A percentile compares a stretch with the other conserved stretches of the same genome.
These are phyloP conservation scores for Hirschioporus abietinus DNA, from an alignment of 768 basidiomycete genomes.

Conservation along the genomic window DNA sequence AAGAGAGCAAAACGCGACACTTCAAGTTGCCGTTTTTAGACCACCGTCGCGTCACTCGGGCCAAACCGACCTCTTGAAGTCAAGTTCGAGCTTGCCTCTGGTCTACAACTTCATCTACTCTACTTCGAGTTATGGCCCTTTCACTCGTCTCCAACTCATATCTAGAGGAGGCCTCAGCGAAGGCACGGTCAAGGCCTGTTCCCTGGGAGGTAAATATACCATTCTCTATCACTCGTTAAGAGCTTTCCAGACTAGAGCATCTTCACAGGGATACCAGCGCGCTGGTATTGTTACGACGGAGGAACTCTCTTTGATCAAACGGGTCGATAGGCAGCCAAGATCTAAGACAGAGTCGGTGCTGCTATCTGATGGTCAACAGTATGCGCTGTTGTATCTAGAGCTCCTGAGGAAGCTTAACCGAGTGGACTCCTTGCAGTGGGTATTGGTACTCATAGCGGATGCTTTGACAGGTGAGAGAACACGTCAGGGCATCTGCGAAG, in stretches of 20 bases:
- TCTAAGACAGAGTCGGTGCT: conserved; percentile 71
- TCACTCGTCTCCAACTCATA: conserved; percentile 75
- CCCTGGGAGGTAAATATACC: conserved; percentile 82
- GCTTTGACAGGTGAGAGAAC: conserved; percentile 62
- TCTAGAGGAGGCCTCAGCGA: conserved; percentile 81
- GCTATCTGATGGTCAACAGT: conserved; percentile 75
- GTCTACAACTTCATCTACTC: neutral
- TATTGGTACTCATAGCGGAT: conserved; percentile 85
- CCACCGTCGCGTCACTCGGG: conserved; percentile 1
- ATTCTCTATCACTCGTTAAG: conserved; percentile 4
- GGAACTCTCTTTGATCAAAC: conserved; percentile 84
- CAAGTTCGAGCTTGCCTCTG: neutral
- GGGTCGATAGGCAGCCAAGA: conserved; percentile 76
- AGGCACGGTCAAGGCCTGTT: conserved; percentile 85
- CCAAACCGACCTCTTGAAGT: neutral
- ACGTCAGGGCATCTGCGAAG: conserved; percentile 7
- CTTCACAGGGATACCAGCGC: conserved; percentile 83
- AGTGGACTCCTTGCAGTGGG: conserved; percentile 82
- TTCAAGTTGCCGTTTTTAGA: neutral
- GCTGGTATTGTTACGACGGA: conserved; percentile 85
- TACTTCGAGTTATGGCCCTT: conserved; percentile 50
- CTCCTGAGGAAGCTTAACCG: conserved; percentile 83
- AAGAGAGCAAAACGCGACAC: neutral
- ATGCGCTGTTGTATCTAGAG: conserved; percentile 84
- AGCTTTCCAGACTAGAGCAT: neutral